Conservation (phyloP, 2,329 filamentous ascomycete genomes). For the Colletotrichum higginsianum region DNA sequence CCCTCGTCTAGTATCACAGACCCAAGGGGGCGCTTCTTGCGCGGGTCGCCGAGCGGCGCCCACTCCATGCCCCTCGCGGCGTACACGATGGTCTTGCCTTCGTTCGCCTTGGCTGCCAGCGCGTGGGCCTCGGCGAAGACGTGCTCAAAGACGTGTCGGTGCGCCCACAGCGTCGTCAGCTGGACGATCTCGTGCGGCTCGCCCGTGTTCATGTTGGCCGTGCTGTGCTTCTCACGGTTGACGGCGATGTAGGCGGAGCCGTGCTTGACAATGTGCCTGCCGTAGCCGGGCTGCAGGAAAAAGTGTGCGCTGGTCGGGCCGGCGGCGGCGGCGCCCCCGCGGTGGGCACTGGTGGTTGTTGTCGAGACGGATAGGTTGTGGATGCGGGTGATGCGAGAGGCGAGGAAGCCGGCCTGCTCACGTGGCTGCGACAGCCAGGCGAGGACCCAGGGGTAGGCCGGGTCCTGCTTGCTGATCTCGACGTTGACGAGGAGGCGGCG, state of each 20-base stretch:
- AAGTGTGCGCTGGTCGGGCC: slow-evolving; percentile 84
- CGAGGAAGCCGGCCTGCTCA: slow-evolving; percentile 71
- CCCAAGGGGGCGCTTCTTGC: slow-evolving; percentile 87
- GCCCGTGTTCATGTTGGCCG: slow-evolving; percentile 85
- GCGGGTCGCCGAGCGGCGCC: slow-evolving; percentile 86
- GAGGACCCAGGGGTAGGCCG: slow-evolving; percentile 93
- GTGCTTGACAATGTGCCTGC: slow-evolving; percentile 89
- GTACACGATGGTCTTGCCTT: slow-evolving; percentile 95
- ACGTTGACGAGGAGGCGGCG: slow-evolving; percentile 93
- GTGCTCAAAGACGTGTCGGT: slow-evolving; percentile 90
- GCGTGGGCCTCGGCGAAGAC: slow-evolving; percentile 90
- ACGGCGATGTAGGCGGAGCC: slow-evolving; percentile 90
- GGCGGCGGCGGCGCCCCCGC: slow-evolving; percentile 61
- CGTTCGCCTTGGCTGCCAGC: slow-evolving; percentile 82
- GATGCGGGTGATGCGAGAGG: slow-evolving; percentile 70
- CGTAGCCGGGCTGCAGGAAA: slow-evolving; percentile 90
- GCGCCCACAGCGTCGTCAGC: slow-evolving; percentile 90
- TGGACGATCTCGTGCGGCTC: slow-evolving; percentile 96
- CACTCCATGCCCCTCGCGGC: slow-evolving; percentile 88
- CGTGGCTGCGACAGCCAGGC: slow-evolving; percentile 94
- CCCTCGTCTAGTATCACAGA: slow-evolving; percentile 91
- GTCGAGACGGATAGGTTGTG: slow-evolving; percentile 73
- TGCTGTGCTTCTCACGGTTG: slow-evolving; percentile 86
- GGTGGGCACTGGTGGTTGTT: slow-evolving; percentile 68
- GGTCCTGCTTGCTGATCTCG: slow-evolving; percentile 94